A percentile compares a stretch with the other conserved stretches of the same genome.
Evolutionary conservation across 495 filamentous ascomycete species (phyloP).

Genomic region (Cercophora sp.): DNA sequence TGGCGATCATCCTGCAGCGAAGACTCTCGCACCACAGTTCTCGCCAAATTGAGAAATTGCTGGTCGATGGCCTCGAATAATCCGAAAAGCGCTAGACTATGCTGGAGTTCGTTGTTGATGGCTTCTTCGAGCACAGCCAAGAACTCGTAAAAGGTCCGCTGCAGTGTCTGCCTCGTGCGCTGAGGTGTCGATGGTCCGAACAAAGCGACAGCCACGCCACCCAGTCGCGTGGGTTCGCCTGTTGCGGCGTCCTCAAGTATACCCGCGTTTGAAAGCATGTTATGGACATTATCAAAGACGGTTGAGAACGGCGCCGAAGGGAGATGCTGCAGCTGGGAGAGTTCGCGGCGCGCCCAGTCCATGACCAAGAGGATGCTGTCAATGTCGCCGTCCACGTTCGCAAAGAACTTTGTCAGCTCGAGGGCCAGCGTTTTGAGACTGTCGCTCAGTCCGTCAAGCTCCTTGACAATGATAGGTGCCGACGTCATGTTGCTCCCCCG

Average conservation of each 20-base stretch:
- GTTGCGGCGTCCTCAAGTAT: constrained; percentile 59
- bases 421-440: constrained; percentile 74
- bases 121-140: constrained; percentile 82
- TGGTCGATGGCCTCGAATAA: constrained; percentile 85
- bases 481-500: constrained; percentile 86
- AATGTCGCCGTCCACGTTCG: constrained; percentile 86
- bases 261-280: constrained; percentile 62
- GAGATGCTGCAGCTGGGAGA: constrained; percentile 46
- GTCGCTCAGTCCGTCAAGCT: constrained; percentile 78
- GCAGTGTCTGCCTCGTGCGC: constrained; percentile 72
- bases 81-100: constrained; percentile 69
- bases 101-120: constrained; percentile 75
- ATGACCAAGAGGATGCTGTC: constrained; percentile 88
- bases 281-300: constrained; percentile 75
- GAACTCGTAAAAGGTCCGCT: constrained; percentile 83
- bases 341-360: constrained; percentile 88
- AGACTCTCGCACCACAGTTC: constrained; percentile 78
- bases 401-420: constrained; percentile 83
- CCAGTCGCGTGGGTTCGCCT: constrained; percentile 62
- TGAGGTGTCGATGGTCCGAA: constrained; percentile 78
- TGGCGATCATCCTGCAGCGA: constrained; percentile 74
- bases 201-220: constrained; percentile 59
- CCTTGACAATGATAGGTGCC: constrained; percentile 75
- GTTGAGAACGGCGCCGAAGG: constrained; percentile 58
- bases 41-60: constrained; percentile 81